Conservation (phyloP, 441 rosid species). For the Syzygium malaccense region DNA sequence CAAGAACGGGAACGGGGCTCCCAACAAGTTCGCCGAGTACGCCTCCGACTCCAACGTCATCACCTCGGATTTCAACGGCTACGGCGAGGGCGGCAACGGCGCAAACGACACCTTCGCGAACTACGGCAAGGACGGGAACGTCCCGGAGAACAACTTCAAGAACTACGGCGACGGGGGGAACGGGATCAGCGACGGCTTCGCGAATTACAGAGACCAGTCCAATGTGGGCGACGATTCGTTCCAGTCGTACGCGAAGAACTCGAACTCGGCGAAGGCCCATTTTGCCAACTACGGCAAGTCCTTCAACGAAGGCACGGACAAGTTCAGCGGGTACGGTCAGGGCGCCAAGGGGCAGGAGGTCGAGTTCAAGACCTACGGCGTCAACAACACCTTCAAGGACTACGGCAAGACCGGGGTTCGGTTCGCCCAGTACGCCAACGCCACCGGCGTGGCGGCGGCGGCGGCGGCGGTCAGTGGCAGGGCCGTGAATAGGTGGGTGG, state of each 20-base stretch:
- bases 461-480: background rate
- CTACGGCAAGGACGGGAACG: conserved; percentile 66
- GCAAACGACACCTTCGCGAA: conserved; percentile 61
- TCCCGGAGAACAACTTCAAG: conserved; percentile 60
- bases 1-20: background rate
- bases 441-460: background rate
- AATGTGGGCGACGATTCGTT: conserved; percentile 91
- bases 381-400: conserved; percentile 68
- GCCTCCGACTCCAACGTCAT: conserved; percentile 59
- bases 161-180: conserved; percentile 65
- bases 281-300: conserved; percentile 79
- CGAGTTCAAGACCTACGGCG: conserved; percentile 67
- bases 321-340: conserved; percentile 66
- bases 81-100: conserved; percentile 60
- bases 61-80: conserved; percentile 61
- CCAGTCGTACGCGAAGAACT: conserved; percentile 62
- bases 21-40: conserved; percentile 24
- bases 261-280: conserved; percentile 34
- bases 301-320: conserved; percentile 75
- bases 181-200: conserved; percentile 38
- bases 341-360: conserved; percentile 28
- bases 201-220: conserved; percentile 62
- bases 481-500: background rate
- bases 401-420: conserved; percentile 41
- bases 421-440: conserved; percentile 45